Conservation (phyloP, 371 early-diverging fungal genomes). For the Coemansia sp. region DNA sequence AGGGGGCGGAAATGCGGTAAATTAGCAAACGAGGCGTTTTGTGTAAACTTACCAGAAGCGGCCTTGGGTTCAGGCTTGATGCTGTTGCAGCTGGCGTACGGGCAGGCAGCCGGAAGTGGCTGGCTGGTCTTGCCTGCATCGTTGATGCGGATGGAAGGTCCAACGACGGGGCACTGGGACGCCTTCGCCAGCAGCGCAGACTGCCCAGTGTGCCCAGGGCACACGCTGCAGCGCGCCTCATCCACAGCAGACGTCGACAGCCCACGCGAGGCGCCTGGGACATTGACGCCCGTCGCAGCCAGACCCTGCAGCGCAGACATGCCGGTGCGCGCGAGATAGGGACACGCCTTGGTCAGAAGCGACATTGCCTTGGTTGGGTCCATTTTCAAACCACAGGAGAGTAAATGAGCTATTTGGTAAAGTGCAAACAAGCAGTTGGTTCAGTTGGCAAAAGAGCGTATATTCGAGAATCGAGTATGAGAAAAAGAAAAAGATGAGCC, state of each 20-base stretch:
- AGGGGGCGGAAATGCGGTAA: neutral
- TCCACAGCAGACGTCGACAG: constrained; percentile 49
- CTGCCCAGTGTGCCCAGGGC: constrained; percentile 54
- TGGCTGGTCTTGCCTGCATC: constrained; percentile 44
- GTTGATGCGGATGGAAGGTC: constrained; percentile 68
- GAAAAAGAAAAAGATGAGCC: neutral
- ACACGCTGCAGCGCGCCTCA: constrained; percentile 49
- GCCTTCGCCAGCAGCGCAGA: constrained; percentile 74
- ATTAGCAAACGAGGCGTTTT: neutral
- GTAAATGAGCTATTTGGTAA: neutral
- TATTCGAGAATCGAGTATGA: neutral
- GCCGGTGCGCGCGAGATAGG: constrained; percentile 81
- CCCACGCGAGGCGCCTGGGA: constrained; percentile 38
- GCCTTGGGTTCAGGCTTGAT: constrained; percentile 8
- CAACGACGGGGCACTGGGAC: constrained; percentile 89
- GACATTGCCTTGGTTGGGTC: constrained; percentile 51
- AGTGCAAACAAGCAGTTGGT: neutral
- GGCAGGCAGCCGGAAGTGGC: constrained; percentile 42
- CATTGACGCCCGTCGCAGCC: constrained; percentile 22
- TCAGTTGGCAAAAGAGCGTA: neutral
- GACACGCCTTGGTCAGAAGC: constrained; percentile 64
- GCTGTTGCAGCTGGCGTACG: constrained; percentile 33
- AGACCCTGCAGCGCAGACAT: constrained; percentile 76
- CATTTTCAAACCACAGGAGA: constrained; percentile 14
- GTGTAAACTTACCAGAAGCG: constrained; percentile 16